Base-by-base conservation (phyloP, 176 grass and related monocot species). In the Musa itinerans region DNA sequence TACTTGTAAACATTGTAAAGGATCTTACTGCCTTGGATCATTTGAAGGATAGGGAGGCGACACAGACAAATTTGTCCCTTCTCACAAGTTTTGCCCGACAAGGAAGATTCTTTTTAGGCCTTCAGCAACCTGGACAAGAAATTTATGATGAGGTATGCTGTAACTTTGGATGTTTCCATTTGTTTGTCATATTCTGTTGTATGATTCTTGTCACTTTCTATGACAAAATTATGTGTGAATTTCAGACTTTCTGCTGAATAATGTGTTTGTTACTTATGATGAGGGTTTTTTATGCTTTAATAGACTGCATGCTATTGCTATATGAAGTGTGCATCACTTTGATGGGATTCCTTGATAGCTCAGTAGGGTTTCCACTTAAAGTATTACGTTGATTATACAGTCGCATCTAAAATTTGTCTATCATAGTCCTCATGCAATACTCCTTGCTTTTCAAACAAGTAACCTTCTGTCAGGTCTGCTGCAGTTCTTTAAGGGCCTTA, bases 51-150 rank as follows among this genome's bases (percentile, higher is more conserved):
- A 78, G 86, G 54, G 95, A 99, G 76, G 82, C 76, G 79, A 99
- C 95, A 83, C 95, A 99, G 84, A 93, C 95, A 52, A 99, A 99
- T 80, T 79, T 99, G 74, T 99, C 95, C 81, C 95, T 99, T 76
- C 84, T 99, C 50, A 89, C 95, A 74, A 81, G 88, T 68, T 94
- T 94, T 87, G 86, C 83, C 78, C 86, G 91, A 76, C 95, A 99
- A 82, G 95, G 86, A 68, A 94, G 79, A 68, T 94, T 85, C 71
- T 80, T 94, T 73, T 73, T 92, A 73, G 95, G 91, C 6, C 78
- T 99, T 74, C 86, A 83, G 5, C 73, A 84, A 72, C 81, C 87
- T 16, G 84, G 87, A 54, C 84, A 81, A 52, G 90, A 99, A 78
- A 67, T 84, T 83, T 81, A 92, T 74, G 90, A 99, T 75, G 95